A percentile compares a stretch with the other conserved stretches of the same genome.
phyloP scores from a whole-genome alignment of 352 stramenopile genomes.

The Phytophthora nicotianae region DNA sequence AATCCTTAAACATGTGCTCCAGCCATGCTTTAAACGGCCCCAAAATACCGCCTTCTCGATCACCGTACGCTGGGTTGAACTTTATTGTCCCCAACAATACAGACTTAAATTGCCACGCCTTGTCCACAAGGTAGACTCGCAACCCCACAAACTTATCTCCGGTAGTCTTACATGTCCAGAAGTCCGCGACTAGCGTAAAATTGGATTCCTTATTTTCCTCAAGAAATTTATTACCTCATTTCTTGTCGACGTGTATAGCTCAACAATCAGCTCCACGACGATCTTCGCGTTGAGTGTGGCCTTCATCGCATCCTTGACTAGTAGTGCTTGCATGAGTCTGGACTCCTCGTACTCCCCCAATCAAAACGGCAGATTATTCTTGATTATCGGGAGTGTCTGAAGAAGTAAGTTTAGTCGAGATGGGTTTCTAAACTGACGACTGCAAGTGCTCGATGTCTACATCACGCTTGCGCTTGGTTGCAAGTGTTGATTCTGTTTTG shows the following conservation, averaged over 20 bases:
- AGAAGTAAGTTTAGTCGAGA: conserved; percentile 8
- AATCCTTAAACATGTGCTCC: conserved; percentile 23
- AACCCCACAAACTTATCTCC: not conserved
- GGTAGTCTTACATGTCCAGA: not conserved
- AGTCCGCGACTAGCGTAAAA: not conserved
- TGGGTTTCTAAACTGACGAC: conserved; percentile 4
- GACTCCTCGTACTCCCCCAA: conserved; percentile 13
- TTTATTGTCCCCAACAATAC: conserved; percentile 4
- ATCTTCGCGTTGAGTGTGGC: not conserved
- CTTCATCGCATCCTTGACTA: too few relatives aligned
- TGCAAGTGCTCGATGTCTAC: conserved; percentile 10
- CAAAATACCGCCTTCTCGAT: conserved; percentile 17
- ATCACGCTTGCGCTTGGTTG: conserved; percentile 15
- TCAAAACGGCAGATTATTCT: conserved; percentile 9
- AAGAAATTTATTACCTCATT: too few relatives aligned
- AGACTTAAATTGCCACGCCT: not conserved
- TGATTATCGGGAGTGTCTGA: conserved; percentile 14
- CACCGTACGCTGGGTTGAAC: conserved; percentile 12
- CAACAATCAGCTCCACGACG: not conserved
- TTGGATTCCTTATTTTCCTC: not conserved
- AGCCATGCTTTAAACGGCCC: conserved; percentile 25
- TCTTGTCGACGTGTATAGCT: too few relatives aligned
- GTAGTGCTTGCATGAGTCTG: not conserved
- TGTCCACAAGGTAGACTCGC: not conserved
- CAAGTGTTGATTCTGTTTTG: conserved; percentile 2